phyloP scores from a whole-genome alignment of 768 basidiomycete species.

The Lactarius psammicola region DNA sequence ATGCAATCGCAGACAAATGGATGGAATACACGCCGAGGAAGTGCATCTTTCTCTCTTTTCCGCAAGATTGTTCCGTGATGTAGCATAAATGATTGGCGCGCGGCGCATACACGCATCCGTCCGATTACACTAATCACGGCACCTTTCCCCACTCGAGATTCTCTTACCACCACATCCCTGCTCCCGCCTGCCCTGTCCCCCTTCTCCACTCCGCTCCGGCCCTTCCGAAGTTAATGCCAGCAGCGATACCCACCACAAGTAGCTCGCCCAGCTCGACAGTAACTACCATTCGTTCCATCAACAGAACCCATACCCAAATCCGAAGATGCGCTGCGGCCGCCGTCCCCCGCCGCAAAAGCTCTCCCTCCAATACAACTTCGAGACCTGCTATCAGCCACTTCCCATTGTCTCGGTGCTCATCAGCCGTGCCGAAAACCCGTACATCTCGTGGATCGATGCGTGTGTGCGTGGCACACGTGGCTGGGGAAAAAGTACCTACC shows the following conservation, averaged over 20 bases:
- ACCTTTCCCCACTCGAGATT: constrained; percentile 9
- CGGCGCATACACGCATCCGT: constrained; percentile 5
- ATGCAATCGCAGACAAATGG: not conserved
- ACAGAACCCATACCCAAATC: constrained; percentile 16
- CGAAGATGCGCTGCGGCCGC: not conserved
- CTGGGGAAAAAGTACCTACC: not conserved
- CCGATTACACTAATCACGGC: constrained; percentile 15
- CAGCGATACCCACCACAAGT: not conserved
- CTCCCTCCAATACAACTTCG: not conserved
- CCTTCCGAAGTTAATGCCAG: constrained; percentile 22
- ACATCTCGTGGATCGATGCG: not conserved
- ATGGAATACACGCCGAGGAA: constrained; percentile 17
- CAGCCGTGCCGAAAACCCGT: not conserved
- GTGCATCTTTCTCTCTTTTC: constrained; percentile 17
- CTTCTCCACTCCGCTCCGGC: constrained; percentile 15
- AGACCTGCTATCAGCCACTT: not conserved
- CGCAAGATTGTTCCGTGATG: constrained; percentile 26
- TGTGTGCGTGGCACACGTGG: not conserved
- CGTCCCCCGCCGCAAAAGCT: not conserved
- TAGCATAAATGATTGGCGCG: constrained; percentile 20
- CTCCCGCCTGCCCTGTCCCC: not conserved
- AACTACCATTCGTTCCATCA: not conserved
- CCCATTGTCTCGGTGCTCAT: not conserved
- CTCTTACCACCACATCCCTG: not conserved
- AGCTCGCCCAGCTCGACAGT: not conserved